Conservation (phyloP, 1,139 yeast species). For the Yamadazyma songkhlaensis region DNA sequence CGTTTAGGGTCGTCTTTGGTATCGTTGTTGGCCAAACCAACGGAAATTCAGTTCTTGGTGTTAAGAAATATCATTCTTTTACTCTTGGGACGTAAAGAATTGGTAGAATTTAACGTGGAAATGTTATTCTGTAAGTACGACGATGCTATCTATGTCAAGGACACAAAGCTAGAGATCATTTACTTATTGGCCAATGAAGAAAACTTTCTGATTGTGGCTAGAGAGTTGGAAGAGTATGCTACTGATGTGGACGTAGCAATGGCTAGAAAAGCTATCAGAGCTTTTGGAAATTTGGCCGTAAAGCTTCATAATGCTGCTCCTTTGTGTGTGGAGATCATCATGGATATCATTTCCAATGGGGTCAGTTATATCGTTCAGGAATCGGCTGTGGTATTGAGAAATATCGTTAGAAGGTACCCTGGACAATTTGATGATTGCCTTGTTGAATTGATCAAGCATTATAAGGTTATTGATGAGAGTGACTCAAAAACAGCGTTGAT, state of each 20-base stretch:
- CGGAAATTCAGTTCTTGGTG: slow-evolving; percentile 82
- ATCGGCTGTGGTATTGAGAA: slow-evolving; percentile 70
- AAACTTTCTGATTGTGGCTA: slow-evolving; percentile 60
- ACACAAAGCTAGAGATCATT: slow-evolving; percentile 84
- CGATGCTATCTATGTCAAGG: slow-evolving; percentile 87
- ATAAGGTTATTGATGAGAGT: slow-evolving; percentile 61
- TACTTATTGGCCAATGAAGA: slow-evolving; percentile 69
- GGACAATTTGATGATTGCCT: slow-evolving; percentile 37
- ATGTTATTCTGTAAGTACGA: slow-evolving; percentile 79
- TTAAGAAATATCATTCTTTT: slow-evolving; percentile 77
- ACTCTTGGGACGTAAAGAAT: slow-evolving; percentile 61
- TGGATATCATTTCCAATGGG: slow-evolving; percentile 61
- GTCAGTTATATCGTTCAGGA: slow-evolving; percentile 81
- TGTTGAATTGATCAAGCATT: slow-evolving; percentile 39
- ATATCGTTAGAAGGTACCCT: slow-evolving; percentile 77
- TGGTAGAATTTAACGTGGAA: slow-evolving; percentile 65
- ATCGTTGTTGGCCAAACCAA: slow-evolving; percentile 69
- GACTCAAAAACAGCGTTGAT: slow-evolving; percentile 77
- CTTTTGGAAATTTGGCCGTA: slow-evolving; percentile 85
- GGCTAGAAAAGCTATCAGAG: slow-evolving; percentile 84
- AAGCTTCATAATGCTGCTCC: slow-evolving; percentile 58
- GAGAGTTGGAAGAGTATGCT: slow-evolving; percentile 83
- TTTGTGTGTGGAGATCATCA: slow-evolving; percentile 61
- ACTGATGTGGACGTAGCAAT: slow-evolving; percentile 82
- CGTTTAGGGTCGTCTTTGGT: slow-evolving; percentile 72